These are phyloP conservation scores for Quercus engelmannii DNA, from an alignment of 306 rosid species.

Conservation along the genomic window DNA sequence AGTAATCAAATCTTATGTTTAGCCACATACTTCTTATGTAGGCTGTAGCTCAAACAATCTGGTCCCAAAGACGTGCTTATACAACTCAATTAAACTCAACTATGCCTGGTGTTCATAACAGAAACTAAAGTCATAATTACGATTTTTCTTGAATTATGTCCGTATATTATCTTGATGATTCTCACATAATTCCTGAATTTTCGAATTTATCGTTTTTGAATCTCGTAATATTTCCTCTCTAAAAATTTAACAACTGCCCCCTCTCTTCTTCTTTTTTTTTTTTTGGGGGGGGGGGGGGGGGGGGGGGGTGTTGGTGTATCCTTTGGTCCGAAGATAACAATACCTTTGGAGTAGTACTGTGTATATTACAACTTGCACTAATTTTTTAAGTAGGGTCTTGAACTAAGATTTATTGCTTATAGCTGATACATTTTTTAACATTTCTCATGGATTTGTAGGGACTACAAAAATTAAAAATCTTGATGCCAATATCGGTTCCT, in stretches of 20 bases:
- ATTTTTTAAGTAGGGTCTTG: background rate
- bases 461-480: slow-evolving; percentile 63
- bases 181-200: no score
- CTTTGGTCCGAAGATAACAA: background rate
- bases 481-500: slow-evolving; percentile 39
- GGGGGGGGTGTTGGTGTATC: background rate
- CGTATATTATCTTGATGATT: no score
- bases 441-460: slow-evolving; percentile 27
- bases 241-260: background rate
- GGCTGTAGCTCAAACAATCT: background rate
- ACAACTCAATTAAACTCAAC: background rate
- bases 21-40: background rate
- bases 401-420: background rate
- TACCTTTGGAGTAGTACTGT: no score
- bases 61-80: background rate
- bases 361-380: no score
- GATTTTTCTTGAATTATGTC: no score
- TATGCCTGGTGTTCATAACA: background rate
- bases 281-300: fast-evolving
- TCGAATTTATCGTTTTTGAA: background rate
- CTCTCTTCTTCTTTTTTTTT: background rate
- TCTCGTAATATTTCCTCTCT: background rate
- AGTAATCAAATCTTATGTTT: background rate
- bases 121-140: no score
- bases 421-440: no score